phyloP scores from a whole-genome alignment of 768 basidiomycete species.

The Lactarius hatsudake region DNA sequence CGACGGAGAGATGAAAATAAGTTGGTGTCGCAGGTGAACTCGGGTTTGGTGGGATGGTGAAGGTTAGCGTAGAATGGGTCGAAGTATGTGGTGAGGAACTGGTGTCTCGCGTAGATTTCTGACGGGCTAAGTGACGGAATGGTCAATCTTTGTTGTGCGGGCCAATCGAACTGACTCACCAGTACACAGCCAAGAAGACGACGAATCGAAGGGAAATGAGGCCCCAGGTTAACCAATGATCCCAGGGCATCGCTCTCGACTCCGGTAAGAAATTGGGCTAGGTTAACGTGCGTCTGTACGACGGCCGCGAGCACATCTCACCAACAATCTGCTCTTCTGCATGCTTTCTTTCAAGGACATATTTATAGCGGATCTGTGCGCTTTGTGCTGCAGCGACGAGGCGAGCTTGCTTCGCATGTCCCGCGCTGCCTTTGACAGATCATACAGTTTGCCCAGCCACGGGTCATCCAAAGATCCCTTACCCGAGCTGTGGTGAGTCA shows the following conservation, averaged over 20 bases:
- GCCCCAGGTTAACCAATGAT: constrained; percentile 37
- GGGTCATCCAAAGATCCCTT: constrained; percentile 40
- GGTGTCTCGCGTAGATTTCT: constrained; percentile 45
- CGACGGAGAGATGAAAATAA: constrained; percentile 31
- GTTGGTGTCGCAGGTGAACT: constrained; percentile 39
- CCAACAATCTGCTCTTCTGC: constrained; percentile 39
- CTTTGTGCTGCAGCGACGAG: constrained; percentile 40
- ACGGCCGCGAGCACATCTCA: constrained; percentile 34
- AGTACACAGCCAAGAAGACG: constrained; percentile 52
- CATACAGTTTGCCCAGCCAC: constrained; percentile 50
- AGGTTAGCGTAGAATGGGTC: constrained; percentile 77
- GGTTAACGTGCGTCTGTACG: not conserved
- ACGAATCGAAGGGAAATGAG: constrained; percentile 44
- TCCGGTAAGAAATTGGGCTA: constrained; percentile 27
- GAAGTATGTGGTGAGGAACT: constrained; percentile 73
- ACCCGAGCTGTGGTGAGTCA: constrained; percentile 35
- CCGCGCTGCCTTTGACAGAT: constrained; percentile 52
- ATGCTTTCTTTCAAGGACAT: constrained; percentile 39
- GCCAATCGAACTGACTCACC: constrained; percentile 40
- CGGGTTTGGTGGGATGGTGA: constrained; percentile 45
- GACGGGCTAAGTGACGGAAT: constrained; percentile 41
- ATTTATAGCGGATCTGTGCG: constrained; percentile 38
- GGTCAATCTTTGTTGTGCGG: not conserved
- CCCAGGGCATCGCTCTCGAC: constrained; percentile 24
- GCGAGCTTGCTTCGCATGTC: constrained; percentile 46